Evolutionary conservation across 164 flowering plant genomes (phyloP), one percentile per base, ranked within the genome.

Genomic region (Malania oleifera): DNA sequence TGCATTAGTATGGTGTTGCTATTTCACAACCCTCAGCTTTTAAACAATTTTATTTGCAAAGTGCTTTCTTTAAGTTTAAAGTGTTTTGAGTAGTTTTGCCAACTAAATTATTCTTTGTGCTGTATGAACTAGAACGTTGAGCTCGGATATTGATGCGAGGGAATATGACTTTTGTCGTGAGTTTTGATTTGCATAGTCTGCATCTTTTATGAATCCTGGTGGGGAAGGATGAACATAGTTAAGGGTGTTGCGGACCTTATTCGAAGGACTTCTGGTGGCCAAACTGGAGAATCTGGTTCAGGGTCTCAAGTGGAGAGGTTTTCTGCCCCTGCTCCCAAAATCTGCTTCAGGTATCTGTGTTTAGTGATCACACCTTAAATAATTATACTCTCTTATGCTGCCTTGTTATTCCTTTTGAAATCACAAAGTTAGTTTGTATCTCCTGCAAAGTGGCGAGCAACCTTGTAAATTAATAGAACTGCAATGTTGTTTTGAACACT

Each of bases 221-320:
- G 45, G 50, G 68, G 63, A 69, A 78, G 74, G 59, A 92, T 92
- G 98, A 87, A 92, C 70, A 89, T 89, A 20, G 96, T 89, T 10
- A 92, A 86, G 70, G 98, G 98, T 24, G 96, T 92, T 44, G 96
- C 98, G 14, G 95, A 84, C 75, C 91, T 92, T 48, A 74, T 92
- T n/a, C 80, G 96, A 60, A 82, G 91, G 74, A 67, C 91, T n/a
- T 84, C 98, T 38, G 35, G 81, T 64, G 82, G 80, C 60, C 83
- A 80, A 45, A 53, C 76, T 61, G 80, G 75, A 51, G 96, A 82
- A 56, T 70, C 75, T 57, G 44, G 65, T 67, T 39, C 77, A 7
- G 78, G 69, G 61, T 46, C 76, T 35, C 77, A 72, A 50, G 68
- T 73, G 3, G 80, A 75, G 68, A 85, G 70, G 68, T 80, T 84